Evolutionary conservation across 495 filamentous ascomycete genomes (phyloP).

Genomic region (Thozetella sp.): DNA sequence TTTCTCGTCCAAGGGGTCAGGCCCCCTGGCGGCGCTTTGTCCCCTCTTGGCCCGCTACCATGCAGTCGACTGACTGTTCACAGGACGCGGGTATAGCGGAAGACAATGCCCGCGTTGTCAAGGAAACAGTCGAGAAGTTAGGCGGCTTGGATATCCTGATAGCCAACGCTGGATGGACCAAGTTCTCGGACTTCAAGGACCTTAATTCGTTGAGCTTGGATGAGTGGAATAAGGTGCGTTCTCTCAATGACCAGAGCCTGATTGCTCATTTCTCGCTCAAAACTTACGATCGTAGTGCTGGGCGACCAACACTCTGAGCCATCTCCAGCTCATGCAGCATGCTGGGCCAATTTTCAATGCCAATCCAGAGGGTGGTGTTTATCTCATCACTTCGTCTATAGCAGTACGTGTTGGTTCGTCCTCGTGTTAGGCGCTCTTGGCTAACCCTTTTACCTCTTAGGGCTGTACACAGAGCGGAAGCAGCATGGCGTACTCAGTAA

Average conservation of each 20-base stretch:
- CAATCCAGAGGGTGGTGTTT: constrained; percentile 69
- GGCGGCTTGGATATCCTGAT: constrained; percentile 73
- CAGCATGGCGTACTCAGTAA: constrained; percentile 67
- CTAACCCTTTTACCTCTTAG: neutral
- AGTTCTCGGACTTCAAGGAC: constrained; percentile 64
- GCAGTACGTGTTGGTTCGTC: constrained; percentile 34
- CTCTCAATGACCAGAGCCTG: neutral
- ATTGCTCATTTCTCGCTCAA: neutral
- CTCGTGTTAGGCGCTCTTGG: constrained; percentile 6
- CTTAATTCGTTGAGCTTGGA: constrained; percentile 61
- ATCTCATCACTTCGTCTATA: constrained; percentile 68
- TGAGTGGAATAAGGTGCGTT: constrained; percentile 70
- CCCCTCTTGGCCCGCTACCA: constrained; percentile 36
- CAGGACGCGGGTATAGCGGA: constrained; percentile 61
- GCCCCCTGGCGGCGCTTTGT: constrained; percentile 39
- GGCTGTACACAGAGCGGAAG: constrained; percentile 38
- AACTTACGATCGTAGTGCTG: constrained; percentile 50
- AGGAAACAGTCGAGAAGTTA: constrained; percentile 56
- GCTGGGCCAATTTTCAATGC: constrained; percentile 67
- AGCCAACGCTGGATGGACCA: constrained; percentile 74
- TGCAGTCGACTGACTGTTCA: constrained; percentile 23
- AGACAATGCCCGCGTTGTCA: constrained; percentile 56
- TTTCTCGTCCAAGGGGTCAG: neutral
- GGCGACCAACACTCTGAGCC: constrained; percentile 69
- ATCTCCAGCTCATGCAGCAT: constrained; percentile 61